phyloP scores from a whole-genome alignment of 345 rosid genomes.

The Citropsis articulata region DNA sequence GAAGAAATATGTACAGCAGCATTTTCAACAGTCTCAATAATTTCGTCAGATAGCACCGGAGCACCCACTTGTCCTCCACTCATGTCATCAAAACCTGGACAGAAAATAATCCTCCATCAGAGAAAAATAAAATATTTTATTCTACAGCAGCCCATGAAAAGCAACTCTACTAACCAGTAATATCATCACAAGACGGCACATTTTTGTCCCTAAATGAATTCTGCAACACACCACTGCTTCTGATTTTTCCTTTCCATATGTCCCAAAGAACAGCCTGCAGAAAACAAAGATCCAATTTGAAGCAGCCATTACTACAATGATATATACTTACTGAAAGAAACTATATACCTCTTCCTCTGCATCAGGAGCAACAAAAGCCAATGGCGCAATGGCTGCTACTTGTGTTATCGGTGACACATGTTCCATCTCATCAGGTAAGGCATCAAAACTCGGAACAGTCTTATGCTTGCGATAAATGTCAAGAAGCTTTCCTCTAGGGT shows the following conservation, averaged over 20 bases:
- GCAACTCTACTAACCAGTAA: conserved; percentile 31
- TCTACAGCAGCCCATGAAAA: background rate
- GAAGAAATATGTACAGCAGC: conserved; percentile 14
- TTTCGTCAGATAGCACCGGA: conserved; percentile 23
- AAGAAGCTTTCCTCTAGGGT: conserved; percentile 85
- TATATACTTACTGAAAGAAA: background rate
- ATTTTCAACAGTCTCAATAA: conserved; percentile 24
- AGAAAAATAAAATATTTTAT: background rate
- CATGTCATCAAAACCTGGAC: conserved; percentile 12
- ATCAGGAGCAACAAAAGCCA: conserved; percentile 76
- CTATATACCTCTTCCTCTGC: conserved; percentile 67
- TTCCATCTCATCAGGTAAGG: conserved; percentile 55
- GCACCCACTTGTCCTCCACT: conserved; percentile 39
- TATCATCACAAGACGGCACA: conserved; percentile 37
- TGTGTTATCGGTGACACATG: conserved; percentile 44
- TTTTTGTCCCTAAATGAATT: conserved; percentile 38
- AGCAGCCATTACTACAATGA: background rate
- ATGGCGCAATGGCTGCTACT: conserved; percentile 39
- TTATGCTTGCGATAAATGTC: conserved; percentile 59
- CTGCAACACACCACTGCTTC: conserved; percentile 48
- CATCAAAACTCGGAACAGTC: conserved; percentile 30
- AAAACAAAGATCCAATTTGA: conserved; percentile 6
- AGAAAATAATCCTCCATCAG: background rate
- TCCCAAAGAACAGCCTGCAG: conserved; percentile 53
- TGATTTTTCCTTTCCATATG: conserved; percentile 69